phyloP scores from a whole-genome alignment of 2,329 filamentous ascomycete genomes.

The Colletotrichum eleusines region DNA sequence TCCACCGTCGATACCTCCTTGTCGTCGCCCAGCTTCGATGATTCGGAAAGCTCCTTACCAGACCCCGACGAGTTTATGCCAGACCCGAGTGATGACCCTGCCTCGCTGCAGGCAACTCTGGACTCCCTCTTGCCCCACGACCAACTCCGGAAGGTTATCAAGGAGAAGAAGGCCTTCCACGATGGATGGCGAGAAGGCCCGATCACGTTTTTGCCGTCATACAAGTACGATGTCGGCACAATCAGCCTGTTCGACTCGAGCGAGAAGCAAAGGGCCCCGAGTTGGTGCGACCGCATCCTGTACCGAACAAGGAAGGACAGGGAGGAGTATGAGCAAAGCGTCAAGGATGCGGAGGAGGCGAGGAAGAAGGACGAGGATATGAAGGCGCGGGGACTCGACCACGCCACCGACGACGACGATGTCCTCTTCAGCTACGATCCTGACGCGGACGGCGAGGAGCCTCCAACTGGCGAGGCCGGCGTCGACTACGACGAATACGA shows the following conservation, averaged over 20 bases:
- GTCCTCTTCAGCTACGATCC: slow-evolving; percentile 94
- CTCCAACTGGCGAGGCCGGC: slow-evolving; percentile 51
- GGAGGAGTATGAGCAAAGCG: slow-evolving; percentile 71
- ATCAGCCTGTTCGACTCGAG: slow-evolving; percentile 93
- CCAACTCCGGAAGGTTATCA: slow-evolving; percentile 82
- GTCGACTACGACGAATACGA: slow-evolving; percentile 73
- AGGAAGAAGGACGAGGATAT: slow-evolving; percentile 85
- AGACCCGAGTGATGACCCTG: slow-evolving; percentile 81
- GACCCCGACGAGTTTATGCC: slow-evolving; percentile 75
- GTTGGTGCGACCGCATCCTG: slow-evolving; percentile 96
- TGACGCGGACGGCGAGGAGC: slow-evolving; percentile 74
- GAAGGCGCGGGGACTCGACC: slow-evolving; percentile 81
- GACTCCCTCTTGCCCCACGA: slow-evolving; percentile 91
- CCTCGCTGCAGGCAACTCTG: slow-evolving; percentile 89
- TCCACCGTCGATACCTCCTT: slow-evolving; percentile 50
- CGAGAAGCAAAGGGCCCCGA: slow-evolving; percentile 91
- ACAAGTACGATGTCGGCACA: slow-evolving; percentile 98
- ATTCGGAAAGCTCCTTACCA: slow-evolving; percentile 61
- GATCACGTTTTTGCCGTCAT: slow-evolving; percentile 91
- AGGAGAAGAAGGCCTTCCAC: slow-evolving; percentile 82
- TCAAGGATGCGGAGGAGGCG: slow-evolving; percentile 74
- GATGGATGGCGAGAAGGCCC: slow-evolving; percentile 93
- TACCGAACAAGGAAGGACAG: slow-evolving; percentile 82
- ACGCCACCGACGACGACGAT: slow-evolving; percentile 80
- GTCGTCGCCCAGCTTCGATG: slow-evolving; percentile 50